Conservation (phyloP, 2,329 filamentous ascomycete genomes). For the Emericellopsis cladophorae region DNA sequence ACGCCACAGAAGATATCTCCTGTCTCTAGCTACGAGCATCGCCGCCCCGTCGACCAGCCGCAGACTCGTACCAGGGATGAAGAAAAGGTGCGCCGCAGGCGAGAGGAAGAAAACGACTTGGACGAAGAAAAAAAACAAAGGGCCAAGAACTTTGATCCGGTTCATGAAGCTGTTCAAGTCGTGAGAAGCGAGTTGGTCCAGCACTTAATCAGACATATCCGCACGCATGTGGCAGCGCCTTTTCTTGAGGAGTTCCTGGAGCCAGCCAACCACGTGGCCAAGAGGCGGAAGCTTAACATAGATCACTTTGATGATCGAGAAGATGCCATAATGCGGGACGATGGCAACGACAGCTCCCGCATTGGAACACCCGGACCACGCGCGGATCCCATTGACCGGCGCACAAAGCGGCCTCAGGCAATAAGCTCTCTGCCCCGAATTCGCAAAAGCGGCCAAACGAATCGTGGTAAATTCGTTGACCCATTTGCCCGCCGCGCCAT, state of each 20-base stretch:
- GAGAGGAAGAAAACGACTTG: conserved; percentile 68
- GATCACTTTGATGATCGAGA: conserved; percentile 52
- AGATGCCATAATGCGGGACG: conserved; percentile 35
- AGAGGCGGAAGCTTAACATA: conserved; percentile 68
- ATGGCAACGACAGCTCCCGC: conserved; percentile 48
- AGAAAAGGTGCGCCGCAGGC: conserved; percentile 50
- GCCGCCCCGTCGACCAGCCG: conserved; percentile 8
- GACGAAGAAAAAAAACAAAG: conserved; percentile 85
- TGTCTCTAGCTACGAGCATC: too few relatives aligned
- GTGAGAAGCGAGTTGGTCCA: conserved; percentile 72
- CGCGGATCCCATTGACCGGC: conserved; percentile 47
- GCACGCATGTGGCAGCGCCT: conserved; percentile 73
- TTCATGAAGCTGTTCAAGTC: conserved; percentile 66
- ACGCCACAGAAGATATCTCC: conserved; percentile 6
- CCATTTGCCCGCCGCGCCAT: conserved; percentile 53
- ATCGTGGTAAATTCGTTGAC: conserved; percentile 48
- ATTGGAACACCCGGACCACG: conserved; percentile 54
- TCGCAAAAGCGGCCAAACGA: conserved; percentile 51
- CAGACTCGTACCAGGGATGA: conserved; percentile 37
- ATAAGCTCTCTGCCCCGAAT: conserved; percentile 63
- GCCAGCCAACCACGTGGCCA: conserved; percentile 67
- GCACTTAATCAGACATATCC: conserved; percentile 80
- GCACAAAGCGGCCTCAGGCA: conserved; percentile 42
- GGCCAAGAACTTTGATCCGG: conserved; percentile 83
- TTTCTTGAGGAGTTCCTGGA: conserved; percentile 72